Evolutionary conservation across 192 early-diverging fungal species (phyloP).

Genomic region (Umbelopsis sp.): DNA sequence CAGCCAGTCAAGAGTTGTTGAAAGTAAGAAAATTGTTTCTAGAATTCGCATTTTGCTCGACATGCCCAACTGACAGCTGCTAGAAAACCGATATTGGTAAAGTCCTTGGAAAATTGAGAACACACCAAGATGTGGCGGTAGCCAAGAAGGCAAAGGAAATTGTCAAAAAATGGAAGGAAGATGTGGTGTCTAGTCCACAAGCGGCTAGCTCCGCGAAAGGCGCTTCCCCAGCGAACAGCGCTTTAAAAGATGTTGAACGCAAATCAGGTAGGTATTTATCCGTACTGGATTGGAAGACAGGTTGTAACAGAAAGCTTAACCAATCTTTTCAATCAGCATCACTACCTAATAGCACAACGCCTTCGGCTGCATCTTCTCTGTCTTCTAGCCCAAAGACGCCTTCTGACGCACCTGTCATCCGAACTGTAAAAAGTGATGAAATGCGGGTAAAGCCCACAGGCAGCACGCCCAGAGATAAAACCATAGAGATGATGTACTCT

Average conservation of each 20-base stretch:
- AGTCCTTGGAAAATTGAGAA: slow-evolving; percentile 73
- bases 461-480: slow-evolving; percentile 72
- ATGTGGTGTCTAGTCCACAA: slow-evolving; percentile 36
- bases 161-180: slow-evolving; percentile 85
- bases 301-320: too few species aligned
- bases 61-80: slow-evolving; percentile 10
- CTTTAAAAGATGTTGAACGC: slow-evolving; percentile 4
- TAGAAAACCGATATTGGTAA: slow-evolving; percentile 83
- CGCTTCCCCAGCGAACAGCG: slow-evolving; percentile 24
- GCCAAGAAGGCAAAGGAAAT: slow-evolving; percentile 66
- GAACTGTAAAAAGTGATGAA: slow-evolving; percentile 65
- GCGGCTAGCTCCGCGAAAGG: slow-evolving; percentile 1
- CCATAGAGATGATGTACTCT: slow-evolving; percentile 82
- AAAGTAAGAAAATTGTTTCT: slow-evolving; percentile 42
- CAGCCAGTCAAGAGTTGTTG: slow-evolving; percentile 55
- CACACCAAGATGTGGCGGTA: slow-evolving; percentile 61
- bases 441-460: slow-evolving; percentile 56
- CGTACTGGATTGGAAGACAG: not conserved
- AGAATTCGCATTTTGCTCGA: not conserved
- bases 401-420: slow-evolving; percentile 37
- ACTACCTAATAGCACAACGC: not conserved
- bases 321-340: not conserved
- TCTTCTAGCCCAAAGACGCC: slow-evolving; percentile 41
- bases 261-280: not conserved
- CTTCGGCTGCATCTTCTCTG: slow-evolving; percentile 45